phyloP scores from a whole-genome alignment of 306 rosid species.

The Notholithocarpus densiflorus region DNA sequence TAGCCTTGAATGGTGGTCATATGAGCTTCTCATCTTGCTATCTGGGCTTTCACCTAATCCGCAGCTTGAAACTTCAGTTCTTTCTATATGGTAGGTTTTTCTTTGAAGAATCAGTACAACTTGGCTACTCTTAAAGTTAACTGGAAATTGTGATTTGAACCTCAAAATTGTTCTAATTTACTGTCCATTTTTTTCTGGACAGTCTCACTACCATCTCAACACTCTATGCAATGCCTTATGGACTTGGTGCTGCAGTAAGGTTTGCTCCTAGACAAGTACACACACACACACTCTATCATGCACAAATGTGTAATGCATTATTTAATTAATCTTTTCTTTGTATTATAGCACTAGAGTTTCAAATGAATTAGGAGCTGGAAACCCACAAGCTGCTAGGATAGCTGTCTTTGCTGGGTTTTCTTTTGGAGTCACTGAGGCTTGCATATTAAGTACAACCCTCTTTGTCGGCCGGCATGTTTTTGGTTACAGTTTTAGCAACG shows the following conservation, averaged over 20 bases:
- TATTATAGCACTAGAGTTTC: slow-evolving; percentile 59
- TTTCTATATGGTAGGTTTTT: slow-evolving; percentile 59
- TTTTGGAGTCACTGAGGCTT: slow-evolving; percentile 34
- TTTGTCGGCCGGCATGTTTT: slow-evolving; percentile 43
- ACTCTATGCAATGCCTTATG: slow-evolving; percentile 59
- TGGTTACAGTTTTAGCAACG: slow-evolving; percentile 64
- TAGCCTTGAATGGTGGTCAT: slow-evolving; percentile 78
- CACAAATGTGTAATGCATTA: too few relatives aligned
- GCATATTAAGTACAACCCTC: slow-evolving; percentile 41
- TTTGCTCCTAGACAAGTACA: neutral
- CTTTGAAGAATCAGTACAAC: too few relatives aligned
- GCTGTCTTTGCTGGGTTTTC: slow-evolving; percentile 46
- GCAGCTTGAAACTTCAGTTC: slow-evolving; percentile 73
- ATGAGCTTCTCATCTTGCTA: slow-evolving; percentile 50
- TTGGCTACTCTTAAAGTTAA: too few relatives aligned
- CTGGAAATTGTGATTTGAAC: too few relatives aligned
- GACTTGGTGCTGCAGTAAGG: slow-evolving; percentile 74
- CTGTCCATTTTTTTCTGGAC: slow-evolving; percentile 10
- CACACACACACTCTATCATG: too few relatives aligned
- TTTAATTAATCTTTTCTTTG: neutral
- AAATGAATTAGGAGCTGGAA: slow-evolving; percentile 81
- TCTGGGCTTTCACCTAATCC: slow-evolving; percentile 85
- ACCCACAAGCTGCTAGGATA: slow-evolving; percentile 48
- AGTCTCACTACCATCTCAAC: slow-evolving; percentile 58
- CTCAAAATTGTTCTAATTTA: neutral